These are phyloP conservation scores for Ceratobasidium theobromae DNA, from an alignment of 1,284 basidiomycete genomes.

Conservation along the genomic window DNA sequence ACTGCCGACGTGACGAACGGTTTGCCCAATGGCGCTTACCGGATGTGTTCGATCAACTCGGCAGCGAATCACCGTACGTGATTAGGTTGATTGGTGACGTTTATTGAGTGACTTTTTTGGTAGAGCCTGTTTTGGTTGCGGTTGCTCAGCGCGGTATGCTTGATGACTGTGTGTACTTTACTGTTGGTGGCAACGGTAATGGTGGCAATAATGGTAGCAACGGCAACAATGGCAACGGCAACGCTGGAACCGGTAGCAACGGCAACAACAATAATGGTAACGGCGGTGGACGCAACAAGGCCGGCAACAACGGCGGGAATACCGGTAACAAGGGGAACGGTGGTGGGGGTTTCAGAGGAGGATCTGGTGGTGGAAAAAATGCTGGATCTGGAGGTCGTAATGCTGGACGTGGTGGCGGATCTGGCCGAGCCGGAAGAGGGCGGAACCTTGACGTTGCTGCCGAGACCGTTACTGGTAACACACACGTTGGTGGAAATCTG, in stretches of 20 bases:
- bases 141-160: conserved; percentile 55
- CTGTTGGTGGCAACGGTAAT: not conserved
- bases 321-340: not conserved
- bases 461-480: no score
- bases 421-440: no score
- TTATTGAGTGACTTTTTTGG: not conserved
- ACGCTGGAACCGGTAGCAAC: not conserved
- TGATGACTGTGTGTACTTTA: conserved; percentile 52
- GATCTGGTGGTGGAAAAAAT: no score
- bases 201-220: conserved; percentile 9
- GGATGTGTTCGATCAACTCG: conserved; percentile 56
- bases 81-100: not conserved
- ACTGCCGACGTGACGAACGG: conserved; percentile 50
- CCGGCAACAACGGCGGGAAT: conserved; percentile 5
- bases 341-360: no score
- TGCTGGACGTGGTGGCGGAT: not conserved
- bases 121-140: conserved; percentile 52
- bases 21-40: conserved; percentile 58
- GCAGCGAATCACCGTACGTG: conserved; percentile 53
- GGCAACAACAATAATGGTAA: not conserved
- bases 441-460: no score
- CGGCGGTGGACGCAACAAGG: not conserved
- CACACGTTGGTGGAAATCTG: not conserved
- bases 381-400: not conserved
- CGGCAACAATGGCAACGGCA: not conserved